phyloP scores from a whole-genome alignment of 148 eudicot genomes.

The Drosera capensis region DNA sequence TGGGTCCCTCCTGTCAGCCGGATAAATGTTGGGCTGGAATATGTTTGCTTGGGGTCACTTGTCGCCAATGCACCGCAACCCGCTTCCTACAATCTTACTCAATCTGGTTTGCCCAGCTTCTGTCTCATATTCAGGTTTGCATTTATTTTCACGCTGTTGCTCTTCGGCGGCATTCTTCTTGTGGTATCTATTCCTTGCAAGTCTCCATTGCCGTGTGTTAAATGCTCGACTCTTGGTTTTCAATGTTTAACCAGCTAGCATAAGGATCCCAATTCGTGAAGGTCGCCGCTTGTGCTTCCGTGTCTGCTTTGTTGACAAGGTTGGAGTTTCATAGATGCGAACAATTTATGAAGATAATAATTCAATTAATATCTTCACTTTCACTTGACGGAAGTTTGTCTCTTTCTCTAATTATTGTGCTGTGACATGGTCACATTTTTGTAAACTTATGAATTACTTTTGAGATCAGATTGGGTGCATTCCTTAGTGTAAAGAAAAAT shows the following conservation, averaged over 20 bases:
- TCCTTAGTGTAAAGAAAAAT: slow-evolving; percentile 63
- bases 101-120: slow-evolving; percentile 52
- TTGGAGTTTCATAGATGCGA: too few relatives aligned
- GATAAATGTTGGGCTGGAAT: slow-evolving; percentile 95
- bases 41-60: slow-evolving; percentile 77
- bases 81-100: slow-evolving; percentile 63
- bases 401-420: background rate
- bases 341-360: too few relatives aligned
- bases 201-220: background rate
- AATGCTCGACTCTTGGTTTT: background rate
- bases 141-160: too few relatives aligned
- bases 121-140: slow-evolving; percentile 68
- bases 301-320: slow-evolving; percentile 81
- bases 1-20: too few relatives aligned
- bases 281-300: slow-evolving; percentile 69
- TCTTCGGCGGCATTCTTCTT: too few relatives aligned
- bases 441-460: background rate
- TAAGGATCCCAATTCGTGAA: slow-evolving; percentile 57
- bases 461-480: slow-evolving; percentile 59
- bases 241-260: slow-evolving; percentile 31
- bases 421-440: too few relatives aligned
- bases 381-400: background rate
- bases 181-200: background rate
- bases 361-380: background rate
- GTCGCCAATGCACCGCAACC: slow-evolving; percentile 49